Evolutionary conservation across 2,329 filamentous ascomycete species (phyloP).

Genomic region (Cladosporium phlei): DNA sequence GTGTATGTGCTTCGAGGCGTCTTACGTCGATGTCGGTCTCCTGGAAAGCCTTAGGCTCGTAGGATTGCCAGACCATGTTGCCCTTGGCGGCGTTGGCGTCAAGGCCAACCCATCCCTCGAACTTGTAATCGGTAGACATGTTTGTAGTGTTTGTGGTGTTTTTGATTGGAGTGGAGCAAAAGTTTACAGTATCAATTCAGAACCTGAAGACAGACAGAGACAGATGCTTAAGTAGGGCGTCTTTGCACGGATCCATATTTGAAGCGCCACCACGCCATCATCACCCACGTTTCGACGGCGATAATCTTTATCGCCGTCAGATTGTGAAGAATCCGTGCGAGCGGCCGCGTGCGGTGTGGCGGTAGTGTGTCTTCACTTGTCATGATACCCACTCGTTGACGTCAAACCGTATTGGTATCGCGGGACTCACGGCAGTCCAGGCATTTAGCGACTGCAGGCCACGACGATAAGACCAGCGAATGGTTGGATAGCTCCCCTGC

Average conservation of each 20-base stretch:
- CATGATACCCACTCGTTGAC: background rate
- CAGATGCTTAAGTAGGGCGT: slow-evolving; percentile 1
- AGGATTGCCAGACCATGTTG: slow-evolving; percentile 47
- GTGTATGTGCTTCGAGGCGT: background rate
- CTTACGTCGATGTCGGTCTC: slow-evolving; percentile 28
- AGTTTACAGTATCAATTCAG: too few species aligned
- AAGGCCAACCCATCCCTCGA: slow-evolving; percentile 52
- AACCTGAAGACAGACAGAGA: background rate
- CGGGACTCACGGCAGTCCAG: background rate
- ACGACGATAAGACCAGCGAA: too few species aligned
- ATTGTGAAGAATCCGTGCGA: background rate
- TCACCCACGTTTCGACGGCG: background rate
- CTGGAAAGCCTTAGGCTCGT: slow-evolving; percentile 32
- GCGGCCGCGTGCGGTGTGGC: slow-evolving; percentile 5
- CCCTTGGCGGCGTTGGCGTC: slow-evolving; percentile 44
- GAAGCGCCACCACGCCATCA: background rate
- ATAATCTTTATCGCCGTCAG: slow-evolving; percentile 1
- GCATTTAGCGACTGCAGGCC: background rate
- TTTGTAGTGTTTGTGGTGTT: background rate
- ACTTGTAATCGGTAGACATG: slow-evolving; percentile 39
- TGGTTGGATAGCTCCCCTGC: too few species aligned
- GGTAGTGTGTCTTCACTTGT: background rate
- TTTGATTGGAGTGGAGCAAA: background rate
- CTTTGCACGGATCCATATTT: background rate
- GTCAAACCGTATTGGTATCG: background rate